Conservation (phyloP, 768 basidiomycete species). For the Solioccasus polychromus region DNA sequence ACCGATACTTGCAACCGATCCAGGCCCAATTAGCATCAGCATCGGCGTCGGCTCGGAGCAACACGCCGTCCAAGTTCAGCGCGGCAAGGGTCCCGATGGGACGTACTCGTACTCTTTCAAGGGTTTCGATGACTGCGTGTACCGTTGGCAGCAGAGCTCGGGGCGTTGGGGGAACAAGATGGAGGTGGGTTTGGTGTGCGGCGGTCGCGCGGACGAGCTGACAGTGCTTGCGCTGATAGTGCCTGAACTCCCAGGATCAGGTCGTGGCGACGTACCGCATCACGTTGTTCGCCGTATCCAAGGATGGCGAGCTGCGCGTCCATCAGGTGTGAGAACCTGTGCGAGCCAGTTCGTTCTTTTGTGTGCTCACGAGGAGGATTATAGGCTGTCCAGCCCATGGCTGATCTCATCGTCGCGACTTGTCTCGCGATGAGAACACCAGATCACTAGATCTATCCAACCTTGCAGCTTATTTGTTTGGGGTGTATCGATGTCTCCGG, state of each 20-base stretch:
- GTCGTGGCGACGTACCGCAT: constrained; percentile 32
- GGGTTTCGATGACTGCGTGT: constrained; percentile 21
- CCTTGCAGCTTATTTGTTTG: background rate
- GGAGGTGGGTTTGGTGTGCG: constrained; percentile 23
- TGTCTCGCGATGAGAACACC: constrained; percentile 31
- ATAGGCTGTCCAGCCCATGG: constrained; percentile 24
- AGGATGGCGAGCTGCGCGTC: constrained; percentile 31
- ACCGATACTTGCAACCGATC: constrained; percentile 8
- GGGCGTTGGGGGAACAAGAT: constrained; percentile 13
- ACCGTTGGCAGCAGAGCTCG: constrained; percentile 24
- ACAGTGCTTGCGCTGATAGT: constrained; percentile 22
- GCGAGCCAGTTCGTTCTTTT: too few species aligned
- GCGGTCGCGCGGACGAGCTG: background rate
- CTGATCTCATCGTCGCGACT: constrained; percentile 31
- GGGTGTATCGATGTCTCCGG: background rate
- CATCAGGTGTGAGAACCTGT: constrained; percentile 28
- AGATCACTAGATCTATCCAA: constrained; percentile 16
- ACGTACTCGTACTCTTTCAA: constrained; percentile 18
- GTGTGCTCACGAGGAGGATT: constrained; percentile 2
- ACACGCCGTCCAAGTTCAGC: constrained; percentile 11
- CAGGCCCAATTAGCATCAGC: constrained; percentile 18
- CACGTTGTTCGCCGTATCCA: constrained; percentile 27
- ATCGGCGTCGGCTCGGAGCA: constrained; percentile 15
- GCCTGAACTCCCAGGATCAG: constrained; percentile 18
- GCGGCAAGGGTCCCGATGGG: constrained; percentile 3